Evolutionary conservation across 768 basidiomycete genomes (phyloP).

Genomic region (Cystofilobasidium ferigula): DNA sequence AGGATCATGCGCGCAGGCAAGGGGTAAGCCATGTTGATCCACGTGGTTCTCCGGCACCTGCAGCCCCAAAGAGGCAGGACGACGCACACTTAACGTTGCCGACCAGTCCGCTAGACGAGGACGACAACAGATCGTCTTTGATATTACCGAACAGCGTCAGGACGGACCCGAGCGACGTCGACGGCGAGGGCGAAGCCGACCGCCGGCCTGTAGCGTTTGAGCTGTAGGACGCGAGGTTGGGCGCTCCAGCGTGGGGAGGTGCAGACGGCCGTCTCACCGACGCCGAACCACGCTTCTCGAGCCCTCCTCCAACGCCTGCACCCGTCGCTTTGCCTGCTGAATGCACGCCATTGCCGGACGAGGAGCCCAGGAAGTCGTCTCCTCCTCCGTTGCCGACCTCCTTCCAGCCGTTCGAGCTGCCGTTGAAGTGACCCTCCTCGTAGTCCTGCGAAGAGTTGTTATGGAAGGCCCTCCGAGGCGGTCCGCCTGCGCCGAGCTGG

Average conservation of each 20-base stretch:
- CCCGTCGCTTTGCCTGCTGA: not conserved
- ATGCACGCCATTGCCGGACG: no score
- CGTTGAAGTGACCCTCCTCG: conserved; percentile 2
- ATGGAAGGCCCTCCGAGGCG: not conserved
- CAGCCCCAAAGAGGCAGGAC: not conserved
- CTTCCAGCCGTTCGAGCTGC: not conserved
- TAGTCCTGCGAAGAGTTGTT: not conserved
- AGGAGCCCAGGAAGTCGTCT: conserved; percentile 1
- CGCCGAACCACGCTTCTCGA: not conserved
- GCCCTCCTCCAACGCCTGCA: not conserved
- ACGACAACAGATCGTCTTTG: not conserved
- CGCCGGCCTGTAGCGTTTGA: not conserved
- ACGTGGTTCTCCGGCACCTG: no score
- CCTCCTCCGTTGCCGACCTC: not conserved
- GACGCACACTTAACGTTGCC: conserved; percentile 7
- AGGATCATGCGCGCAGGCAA: not conserved
- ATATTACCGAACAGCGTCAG: not conserved
- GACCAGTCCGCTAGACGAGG: not conserved
- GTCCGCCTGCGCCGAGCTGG: not conserved
- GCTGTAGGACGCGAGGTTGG: not conserved
- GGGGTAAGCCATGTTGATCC: not conserved
- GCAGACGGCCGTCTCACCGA: not conserved
- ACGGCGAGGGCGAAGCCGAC: not conserved
- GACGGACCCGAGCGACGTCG: not conserved
- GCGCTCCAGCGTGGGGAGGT: not conserved